Conservation (phyloP, 257 asterid species). For the Solanum neorickii region DNA sequence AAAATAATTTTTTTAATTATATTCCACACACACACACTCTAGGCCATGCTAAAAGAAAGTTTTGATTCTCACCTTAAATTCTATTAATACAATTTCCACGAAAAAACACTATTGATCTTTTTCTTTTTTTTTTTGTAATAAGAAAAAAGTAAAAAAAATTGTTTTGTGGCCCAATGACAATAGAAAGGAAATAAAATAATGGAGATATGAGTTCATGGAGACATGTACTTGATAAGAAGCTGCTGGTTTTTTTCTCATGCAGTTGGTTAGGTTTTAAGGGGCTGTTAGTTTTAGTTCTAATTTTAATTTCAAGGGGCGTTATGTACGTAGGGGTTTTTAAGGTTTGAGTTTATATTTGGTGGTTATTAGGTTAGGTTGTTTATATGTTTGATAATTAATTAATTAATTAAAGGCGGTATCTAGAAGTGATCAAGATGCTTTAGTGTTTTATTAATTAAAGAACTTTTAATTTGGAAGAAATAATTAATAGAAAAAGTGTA, state of each 20-base stretch:
- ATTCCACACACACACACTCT: not conserved
- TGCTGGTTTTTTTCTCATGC: constrained; percentile 22
- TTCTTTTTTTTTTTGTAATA: not conserved
- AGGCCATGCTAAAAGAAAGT: not conserved
- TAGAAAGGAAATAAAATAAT: not conserved
- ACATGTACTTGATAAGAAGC: not conserved
- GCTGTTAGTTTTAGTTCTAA: constrained; percentile 16
- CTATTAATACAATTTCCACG: not conserved
- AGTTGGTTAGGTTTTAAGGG: constrained; percentile 4
- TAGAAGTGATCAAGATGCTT: not conserved
- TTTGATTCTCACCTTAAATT: constrained; percentile 10
- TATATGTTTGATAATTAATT: not conserved
- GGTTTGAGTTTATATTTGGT: not conserved
- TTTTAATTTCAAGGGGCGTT: constrained; percentile 20
- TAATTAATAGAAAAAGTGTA: not conserved
- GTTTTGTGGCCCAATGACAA: not conserved
- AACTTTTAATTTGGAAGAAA: not conserved
- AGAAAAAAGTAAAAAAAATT: not conserved
- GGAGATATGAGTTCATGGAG: not conserved
- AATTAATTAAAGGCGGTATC: not conserved
- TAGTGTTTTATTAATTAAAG: not conserved
- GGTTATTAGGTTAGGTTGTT: not conserved
- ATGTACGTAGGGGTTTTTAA: not conserved
- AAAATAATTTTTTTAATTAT: not conserved
- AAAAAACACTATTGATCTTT: not conserved